phyloP scores from a whole-genome alignment of 306 rosid genomes.

The Malus fusca region DNA sequence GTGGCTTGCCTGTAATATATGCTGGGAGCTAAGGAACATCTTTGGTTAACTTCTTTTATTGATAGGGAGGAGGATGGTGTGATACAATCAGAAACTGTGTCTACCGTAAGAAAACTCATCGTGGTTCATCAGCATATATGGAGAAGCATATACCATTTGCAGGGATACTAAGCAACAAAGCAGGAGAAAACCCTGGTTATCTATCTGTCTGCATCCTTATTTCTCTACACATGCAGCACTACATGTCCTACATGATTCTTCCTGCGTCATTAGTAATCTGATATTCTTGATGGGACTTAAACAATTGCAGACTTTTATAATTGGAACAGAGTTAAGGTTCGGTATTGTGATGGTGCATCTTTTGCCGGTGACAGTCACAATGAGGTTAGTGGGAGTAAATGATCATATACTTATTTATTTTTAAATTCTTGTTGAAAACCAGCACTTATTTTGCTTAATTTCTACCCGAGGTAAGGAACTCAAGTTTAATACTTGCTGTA shows the following conservation, averaged over 20 bases:
- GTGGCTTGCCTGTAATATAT: neutral
- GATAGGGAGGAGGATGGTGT: slow-evolving; percentile 99
- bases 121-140: slow-evolving; percentile 80
- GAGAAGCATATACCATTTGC: slow-evolving; percentile 72
- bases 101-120: slow-evolving; percentile 63
- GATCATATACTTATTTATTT: neutral
- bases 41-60: neutral
- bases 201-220: neutral
- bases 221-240: neutral
- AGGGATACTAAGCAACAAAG: slow-evolving; percentile 68
- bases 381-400: slow-evolving; percentile 34
- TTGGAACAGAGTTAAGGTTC: slow-evolving; percentile 88
- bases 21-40: neutral
- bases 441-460: neutral
- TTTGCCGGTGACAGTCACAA: slow-evolving; percentile 72
- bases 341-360: slow-evolving; percentile 97
- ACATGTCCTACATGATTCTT: neutral
- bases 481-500: neutral
- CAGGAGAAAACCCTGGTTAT: slow-evolving; percentile 82
- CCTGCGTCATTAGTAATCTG: slow-evolving; percentile 1
- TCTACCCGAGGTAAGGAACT: neutral
- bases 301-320: slow-evolving; percentile 71
- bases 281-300: neutral
- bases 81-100: slow-evolving; percentile 63
- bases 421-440: too few relatives aligned